Conservation (phyloP, 768 basidiomycete genomes). For the Sporobolomyces roseus region DNA sequence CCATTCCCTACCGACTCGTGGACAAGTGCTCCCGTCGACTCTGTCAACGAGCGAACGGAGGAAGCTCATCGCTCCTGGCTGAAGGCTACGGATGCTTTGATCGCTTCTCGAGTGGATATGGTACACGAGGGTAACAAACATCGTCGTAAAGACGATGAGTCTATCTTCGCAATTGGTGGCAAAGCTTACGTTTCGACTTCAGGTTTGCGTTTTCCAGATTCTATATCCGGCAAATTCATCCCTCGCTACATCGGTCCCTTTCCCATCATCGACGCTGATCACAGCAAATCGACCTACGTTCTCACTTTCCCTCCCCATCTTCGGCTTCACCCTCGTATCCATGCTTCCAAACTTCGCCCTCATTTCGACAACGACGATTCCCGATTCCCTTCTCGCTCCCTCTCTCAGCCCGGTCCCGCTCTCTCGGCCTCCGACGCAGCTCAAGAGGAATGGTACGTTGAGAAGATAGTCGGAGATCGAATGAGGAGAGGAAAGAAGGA, state of each 20-base stretch:
- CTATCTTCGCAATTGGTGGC: background rate
- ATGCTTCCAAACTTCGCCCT: constrained; percentile 13
- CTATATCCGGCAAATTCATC: constrained; percentile 3
- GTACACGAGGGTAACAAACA: constrained; percentile 4
- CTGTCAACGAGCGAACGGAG: background rate
- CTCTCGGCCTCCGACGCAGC: background rate
- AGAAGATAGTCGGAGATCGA: constrained; percentile 9
- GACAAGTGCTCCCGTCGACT: background rate
- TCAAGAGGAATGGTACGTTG: constrained; percentile 5
- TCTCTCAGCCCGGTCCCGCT: background rate
- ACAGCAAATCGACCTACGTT: background rate
- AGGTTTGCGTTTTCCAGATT: background rate
- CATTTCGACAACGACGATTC: constrained; percentile 11
- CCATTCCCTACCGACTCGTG: background rate
- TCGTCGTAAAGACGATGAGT: background rate
- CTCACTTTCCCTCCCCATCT: constrained; percentile 9
- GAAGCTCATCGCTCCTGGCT: background rate
- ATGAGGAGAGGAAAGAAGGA: background rate
- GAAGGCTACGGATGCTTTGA: constrained; percentile 1
- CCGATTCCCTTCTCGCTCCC: constrained; percentile 9
- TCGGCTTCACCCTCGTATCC: background rate
- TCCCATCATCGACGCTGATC: background rate
- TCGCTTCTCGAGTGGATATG: constrained; percentile 17
- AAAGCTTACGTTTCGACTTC: constrained; percentile 3
- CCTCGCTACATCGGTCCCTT: constrained; percentile 10